These are phyloP conservation scores for Fraxinus cuspidata DNA, from an alignment of 257 asterid genomes.

Conservation along the genomic window DNA sequence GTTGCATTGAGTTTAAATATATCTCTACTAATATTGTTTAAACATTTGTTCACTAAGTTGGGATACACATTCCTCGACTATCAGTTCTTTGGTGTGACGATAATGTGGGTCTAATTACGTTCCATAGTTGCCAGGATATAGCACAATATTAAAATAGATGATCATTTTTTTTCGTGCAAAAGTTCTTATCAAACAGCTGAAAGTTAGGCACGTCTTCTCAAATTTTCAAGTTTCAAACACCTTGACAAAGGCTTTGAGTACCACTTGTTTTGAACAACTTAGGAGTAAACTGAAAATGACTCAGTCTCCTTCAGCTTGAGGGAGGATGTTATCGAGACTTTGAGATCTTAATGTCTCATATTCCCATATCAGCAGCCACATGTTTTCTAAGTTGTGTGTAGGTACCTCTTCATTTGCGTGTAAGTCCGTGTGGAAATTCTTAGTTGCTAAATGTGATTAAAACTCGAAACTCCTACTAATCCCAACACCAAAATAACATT, in stretches of 20 bases:
- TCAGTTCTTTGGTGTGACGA: background rate
- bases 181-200: background rate
- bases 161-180: no score
- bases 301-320: background rate
- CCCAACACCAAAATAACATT: background rate
- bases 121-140: background rate
- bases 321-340: background rate
- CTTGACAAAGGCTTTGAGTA: background rate
- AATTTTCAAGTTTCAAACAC: no score
- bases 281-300: background rate
- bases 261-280: background rate
- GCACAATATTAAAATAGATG: background rate
- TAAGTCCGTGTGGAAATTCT: background rate
- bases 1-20: background rate
- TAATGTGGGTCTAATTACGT: background rate
- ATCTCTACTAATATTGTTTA: background rate
- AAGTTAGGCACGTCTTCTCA: no score
- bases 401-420: no score
- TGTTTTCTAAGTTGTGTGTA: no score
- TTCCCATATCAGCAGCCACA: no score
- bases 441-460: no score
- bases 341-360: no score
- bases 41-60: background rate
- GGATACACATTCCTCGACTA: background rate
- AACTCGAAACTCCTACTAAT: no score